These are phyloP conservation scores for Boletus subluridellus DNA, from an alignment of 1,284 basidiomycete genomes.

Conservation along the genomic window DNA sequence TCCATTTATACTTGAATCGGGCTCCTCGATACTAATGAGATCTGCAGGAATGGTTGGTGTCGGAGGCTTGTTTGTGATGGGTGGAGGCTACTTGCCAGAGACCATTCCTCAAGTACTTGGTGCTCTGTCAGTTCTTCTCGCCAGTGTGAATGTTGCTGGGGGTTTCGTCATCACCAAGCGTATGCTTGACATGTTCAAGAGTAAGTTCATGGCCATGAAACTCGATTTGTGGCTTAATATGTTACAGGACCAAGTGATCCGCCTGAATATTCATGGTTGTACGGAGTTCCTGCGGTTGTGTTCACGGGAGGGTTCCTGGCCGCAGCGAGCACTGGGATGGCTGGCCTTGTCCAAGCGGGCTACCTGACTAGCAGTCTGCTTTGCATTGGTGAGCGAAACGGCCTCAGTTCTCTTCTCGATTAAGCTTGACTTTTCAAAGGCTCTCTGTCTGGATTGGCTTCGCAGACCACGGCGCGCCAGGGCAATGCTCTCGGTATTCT, in stretches of 20 bases:
- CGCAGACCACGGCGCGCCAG: slow-evolving; percentile 75
- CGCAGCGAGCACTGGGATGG: slow-evolving; percentile 77
- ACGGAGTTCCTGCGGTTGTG: slow-evolving; percentile 70
- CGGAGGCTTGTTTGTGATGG: slow-evolving; percentile 85
- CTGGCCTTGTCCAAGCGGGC: slow-evolving; percentile 81
- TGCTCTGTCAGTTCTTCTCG: slow-evolving; percentile 75
- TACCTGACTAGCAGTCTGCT: slow-evolving; percentile 78
- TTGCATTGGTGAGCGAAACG: slow-evolving; percentile 61
- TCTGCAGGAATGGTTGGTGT: slow-evolving; percentile 68
- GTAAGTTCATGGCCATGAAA: slow-evolving; percentile 38
- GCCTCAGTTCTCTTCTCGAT: neutral
- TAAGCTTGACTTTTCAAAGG: slow-evolving; percentile 39
- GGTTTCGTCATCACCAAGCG: slow-evolving; percentile 83
- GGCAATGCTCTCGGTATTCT: slow-evolving; percentile 82
- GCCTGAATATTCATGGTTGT: slow-evolving; percentile 81
- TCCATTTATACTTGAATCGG: neutral
- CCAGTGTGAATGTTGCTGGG: slow-evolving; percentile 80
- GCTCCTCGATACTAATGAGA: slow-evolving; percentile 8
- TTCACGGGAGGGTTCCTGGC: slow-evolving; percentile 79
- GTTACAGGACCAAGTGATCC: slow-evolving; percentile 69
- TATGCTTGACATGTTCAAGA: slow-evolving; percentile 89
- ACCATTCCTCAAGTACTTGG: slow-evolving; percentile 77
- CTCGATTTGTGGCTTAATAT: slow-evolving; percentile 1
- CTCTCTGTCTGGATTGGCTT: slow-evolving; percentile 69
- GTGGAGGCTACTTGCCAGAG: slow-evolving; percentile 76